Percentiles rank a stretch among this genome's conserved stretches.
These are phyloP conservation scores for Beta lomatogona DNA, from an alignment of 179 eudicot genomes.

Conservation along the genomic window DNA sequence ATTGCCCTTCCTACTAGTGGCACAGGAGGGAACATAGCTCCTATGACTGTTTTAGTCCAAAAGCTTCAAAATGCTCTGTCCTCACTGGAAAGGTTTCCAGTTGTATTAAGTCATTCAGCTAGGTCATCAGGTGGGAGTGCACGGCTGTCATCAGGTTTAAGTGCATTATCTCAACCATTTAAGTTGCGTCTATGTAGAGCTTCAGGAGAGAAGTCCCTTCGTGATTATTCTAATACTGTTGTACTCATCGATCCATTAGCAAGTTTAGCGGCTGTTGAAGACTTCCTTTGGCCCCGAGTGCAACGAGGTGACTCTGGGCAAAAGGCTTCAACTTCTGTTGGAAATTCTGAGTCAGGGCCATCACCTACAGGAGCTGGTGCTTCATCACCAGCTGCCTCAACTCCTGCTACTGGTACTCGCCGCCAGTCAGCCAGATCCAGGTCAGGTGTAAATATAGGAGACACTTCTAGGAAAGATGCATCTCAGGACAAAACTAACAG, in stretches of 20 bases:
- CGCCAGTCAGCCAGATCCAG: slow-evolving; percentile 82
- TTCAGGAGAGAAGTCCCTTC: slow-evolving; percentile 87
- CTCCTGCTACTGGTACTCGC: slow-evolving; percentile 66
- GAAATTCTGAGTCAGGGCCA: slow-evolving; percentile 68
- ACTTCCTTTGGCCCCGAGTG: slow-evolving; percentile 92
- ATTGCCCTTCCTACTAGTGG: slow-evolving; percentile 62
- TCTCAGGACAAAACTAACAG: slow-evolving; percentile 62
- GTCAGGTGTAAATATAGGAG: slow-evolving; percentile 68
- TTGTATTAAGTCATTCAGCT: slow-evolving; percentile 82
- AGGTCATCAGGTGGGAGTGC: slow-evolving; percentile 81
- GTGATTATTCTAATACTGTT: slow-evolving; percentile 94
- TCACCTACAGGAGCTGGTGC: slow-evolving; percentile 62
- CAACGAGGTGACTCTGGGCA: slow-evolving; percentile 87
- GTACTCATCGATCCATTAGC: slow-evolving; percentile 98
- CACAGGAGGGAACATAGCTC: slow-evolving; percentile 52
- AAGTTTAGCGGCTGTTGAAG: slow-evolving; percentile 94
- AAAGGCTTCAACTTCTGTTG: slow-evolving; percentile 66
- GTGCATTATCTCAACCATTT: slow-evolving; percentile 89
- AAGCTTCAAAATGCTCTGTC: slow-evolving; percentile 94
- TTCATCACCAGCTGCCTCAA: slow-evolving; percentile 63
- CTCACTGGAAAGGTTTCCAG: slow-evolving; percentile 94
- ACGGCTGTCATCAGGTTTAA: slow-evolving; percentile 83
- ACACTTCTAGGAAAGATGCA: slow-evolving; percentile 54
- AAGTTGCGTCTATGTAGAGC: slow-evolving; percentile 97
- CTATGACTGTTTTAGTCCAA: slow-evolving; percentile 75